Percentiles rank a stretch among this genome's conserved stretches.
Conservation (phyloP, 306 rosid species). For the Casuarina cunninghamiana region DNA sequence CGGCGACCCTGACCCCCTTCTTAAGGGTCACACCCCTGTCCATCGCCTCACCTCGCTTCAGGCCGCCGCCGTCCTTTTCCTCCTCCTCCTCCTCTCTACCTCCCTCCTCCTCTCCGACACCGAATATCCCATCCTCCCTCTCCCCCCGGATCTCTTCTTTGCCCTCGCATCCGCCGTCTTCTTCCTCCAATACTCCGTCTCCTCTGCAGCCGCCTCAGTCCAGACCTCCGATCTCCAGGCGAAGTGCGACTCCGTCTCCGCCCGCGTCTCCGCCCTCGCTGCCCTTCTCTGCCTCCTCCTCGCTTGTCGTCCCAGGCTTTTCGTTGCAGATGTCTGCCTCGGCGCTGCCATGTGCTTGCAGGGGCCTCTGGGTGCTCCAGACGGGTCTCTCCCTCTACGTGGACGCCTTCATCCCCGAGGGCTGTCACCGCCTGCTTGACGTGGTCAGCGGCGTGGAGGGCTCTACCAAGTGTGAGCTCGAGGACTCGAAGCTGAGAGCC, state of each 20-base stretch:
- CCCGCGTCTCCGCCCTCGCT: slow-evolving; percentile 47
- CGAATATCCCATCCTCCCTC: slow-evolving; percentile 44
- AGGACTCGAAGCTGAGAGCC: slow-evolving; percentile 75
- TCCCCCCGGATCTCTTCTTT: slow-evolving; percentile 63
- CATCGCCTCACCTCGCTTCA: slow-evolving; percentile 79
- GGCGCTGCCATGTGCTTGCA: slow-evolving; percentile 61
- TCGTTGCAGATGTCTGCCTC: slow-evolving; percentile 64
- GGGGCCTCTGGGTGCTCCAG: slow-evolving; percentile 80
- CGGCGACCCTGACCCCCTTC: slow-evolving; percentile 61
- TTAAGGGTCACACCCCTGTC: slow-evolving; percentile 81
- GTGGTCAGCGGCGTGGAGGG: slow-evolving; percentile 74
- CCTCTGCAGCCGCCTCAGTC: slow-evolving; percentile 52
- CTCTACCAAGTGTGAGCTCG: slow-evolving; percentile 86
- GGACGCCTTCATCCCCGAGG: slow-evolving; percentile 87
- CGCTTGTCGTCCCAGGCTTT: slow-evolving; percentile 63
- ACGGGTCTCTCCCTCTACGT: slow-evolving; percentile 82
- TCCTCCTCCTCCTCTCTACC: slow-evolving; percentile 61
- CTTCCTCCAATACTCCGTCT: slow-evolving; percentile 56
- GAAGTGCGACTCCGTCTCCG: slow-evolving; percentile 67
- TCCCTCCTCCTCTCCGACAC: slow-evolving; percentile 64
- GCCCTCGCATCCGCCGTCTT: slow-evolving; percentile 65
- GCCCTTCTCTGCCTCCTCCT: slow-evolving; percentile 53
- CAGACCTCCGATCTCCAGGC: slow-evolving; percentile 77
- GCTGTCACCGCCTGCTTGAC: slow-evolving; percentile 82
- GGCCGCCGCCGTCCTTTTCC: slow-evolving; percentile 60